Conservation (phyloP, 208 protist genomes). For the Angomonas ambiguus region DNA sequence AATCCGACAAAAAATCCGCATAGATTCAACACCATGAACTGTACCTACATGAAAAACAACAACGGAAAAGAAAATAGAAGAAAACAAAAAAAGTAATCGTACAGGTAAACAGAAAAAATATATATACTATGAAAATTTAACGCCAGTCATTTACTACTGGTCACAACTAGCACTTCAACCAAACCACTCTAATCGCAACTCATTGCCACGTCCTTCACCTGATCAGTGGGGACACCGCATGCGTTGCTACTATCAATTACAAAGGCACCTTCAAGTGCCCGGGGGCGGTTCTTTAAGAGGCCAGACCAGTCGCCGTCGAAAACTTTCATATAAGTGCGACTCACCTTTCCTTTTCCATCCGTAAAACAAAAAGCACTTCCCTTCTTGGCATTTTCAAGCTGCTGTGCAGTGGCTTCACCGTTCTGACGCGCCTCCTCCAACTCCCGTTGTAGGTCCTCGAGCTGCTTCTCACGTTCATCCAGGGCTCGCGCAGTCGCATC, state of each 20-base stretch:
- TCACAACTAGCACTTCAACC: too few relatives aligned
- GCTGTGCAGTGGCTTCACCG: neutral
- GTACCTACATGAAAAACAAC: too few relatives aligned
- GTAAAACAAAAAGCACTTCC: neutral
- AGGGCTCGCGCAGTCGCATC: neutral
- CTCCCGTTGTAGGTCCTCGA: constrained; percentile 22
- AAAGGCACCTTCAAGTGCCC: constrained; percentile 53
- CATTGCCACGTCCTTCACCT: constrained; percentile 39
- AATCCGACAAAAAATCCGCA: too few relatives aligned
- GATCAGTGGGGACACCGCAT: constrained; percentile 56
- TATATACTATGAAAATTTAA: too few relatives aligned
- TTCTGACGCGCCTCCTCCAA: constrained; percentile 14
- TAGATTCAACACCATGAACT: too few relatives aligned
- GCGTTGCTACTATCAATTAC: constrained; percentile 62
- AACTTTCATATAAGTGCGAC: constrained; percentile 42
- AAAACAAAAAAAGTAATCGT: neutral
- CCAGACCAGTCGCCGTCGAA: constrained; percentile 59
- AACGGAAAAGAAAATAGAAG: neutral
- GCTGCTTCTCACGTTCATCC: constrained; percentile 21
- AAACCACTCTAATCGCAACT: constrained; percentile 26
- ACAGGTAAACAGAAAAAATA: too few relatives aligned
- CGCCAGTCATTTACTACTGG: too few relatives aligned
- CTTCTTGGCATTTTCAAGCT: neutral
- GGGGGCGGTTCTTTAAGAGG: constrained; percentile 39
- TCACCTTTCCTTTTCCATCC: constrained; percentile 38